Base-by-base conservation (phyloP, 2,329 filamentous ascomycete species). In the Xylariales sp. region DNA sequence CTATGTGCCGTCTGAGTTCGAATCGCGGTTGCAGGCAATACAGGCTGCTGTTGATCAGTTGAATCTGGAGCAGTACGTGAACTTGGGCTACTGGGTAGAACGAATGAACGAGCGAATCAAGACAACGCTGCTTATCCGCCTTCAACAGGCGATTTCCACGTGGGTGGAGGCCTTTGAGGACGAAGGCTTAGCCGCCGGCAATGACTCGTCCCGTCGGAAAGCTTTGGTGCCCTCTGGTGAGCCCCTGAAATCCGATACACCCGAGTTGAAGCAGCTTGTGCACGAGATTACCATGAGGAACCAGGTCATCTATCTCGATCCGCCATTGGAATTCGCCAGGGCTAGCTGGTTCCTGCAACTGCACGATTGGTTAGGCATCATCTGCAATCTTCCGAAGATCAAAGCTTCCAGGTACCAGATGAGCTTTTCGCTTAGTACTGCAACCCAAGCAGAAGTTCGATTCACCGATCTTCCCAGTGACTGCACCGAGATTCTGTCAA, bases 251-350 rank as follows among this genome's bases (percentile, higher is more conserved):
- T 65, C 68, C 22, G 73, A 79, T 43, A 65, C 68, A 3, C 87
- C 88, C 0, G 73, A 73, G 3, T 80, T 95, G 65, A 82, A 78
- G 54, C 79, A 77, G 21, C 76, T 95, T 18, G 75, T 93, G 12
- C 88, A 96, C 52, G 93, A 98, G 60, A 84, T 99, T 41, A 93
- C 88, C 5, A 98, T 98, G 88, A 86, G 88, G 22, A 97, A 97
- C 55, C 93, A 98, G 62, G 86, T 96, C 51, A 95, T 99, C 51
- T 95, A 95, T 57, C 78, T 98, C 19, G 93, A 96, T 40, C 94
- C 93, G 4, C 93, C 93, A 4, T 72, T 97, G 38, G 89, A 95
- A 59, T 93, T 84, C 60, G 90, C 93, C 12, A 81, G 90, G 51
- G 90, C 91, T 10, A 91, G 85, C 58, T 99, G 94, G 93, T 87